Base-by-base conservation (phyloP, 1,139 yeast genomes). In the Debaryomyces robertsiae region DNA sequence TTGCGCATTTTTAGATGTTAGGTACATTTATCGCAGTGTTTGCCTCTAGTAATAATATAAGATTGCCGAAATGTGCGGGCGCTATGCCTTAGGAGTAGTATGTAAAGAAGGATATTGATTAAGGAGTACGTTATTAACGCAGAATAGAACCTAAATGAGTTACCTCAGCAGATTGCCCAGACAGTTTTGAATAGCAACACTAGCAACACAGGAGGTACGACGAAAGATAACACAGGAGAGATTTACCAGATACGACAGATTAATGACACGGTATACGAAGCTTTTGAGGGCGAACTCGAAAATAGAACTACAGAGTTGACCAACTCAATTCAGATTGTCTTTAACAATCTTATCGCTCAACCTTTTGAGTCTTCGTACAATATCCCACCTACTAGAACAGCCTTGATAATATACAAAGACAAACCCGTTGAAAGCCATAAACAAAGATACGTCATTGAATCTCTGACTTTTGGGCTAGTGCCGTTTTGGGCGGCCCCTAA, bases 11-110 rank as follows among this genome's bases (percentile, higher is more conserved):
- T 7, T 19, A 19, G 5, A 19, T 19, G 5, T 19, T 6, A 6
- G 22, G 22, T 6, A 19, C 5, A 7, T 19, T 19, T 19, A n/a
- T 10, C 28, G 28, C 28, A 9, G 10, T 13, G 22, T 6, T 19
- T 6, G 22, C 7, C 22, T 19, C 7, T 19, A n/a, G 5, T 19
- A 19, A 6, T 19, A 19, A 19, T 19, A 19, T 19, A 5, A 7
- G 7, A 6, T 7, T 19, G 22, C 7, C 22, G 10, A 11, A 27
- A 71, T 72, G 77, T 72, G 77, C 57, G 77, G 77, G 6, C 48
- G 77, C n/a, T 72, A 63, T 47, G 70, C 77, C 2, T 50, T 69
- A 37, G 73, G 70, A 30, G 55, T 68, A 14, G 76, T 69, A 65
- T 38, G 74, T 67, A 42, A n/a, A 17, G n/a, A 13, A 24, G 33